These are phyloP conservation scores for Trypanosoma mega DNA, from an alignment of 208 protist genomes.

Conservation along the genomic window DNA sequence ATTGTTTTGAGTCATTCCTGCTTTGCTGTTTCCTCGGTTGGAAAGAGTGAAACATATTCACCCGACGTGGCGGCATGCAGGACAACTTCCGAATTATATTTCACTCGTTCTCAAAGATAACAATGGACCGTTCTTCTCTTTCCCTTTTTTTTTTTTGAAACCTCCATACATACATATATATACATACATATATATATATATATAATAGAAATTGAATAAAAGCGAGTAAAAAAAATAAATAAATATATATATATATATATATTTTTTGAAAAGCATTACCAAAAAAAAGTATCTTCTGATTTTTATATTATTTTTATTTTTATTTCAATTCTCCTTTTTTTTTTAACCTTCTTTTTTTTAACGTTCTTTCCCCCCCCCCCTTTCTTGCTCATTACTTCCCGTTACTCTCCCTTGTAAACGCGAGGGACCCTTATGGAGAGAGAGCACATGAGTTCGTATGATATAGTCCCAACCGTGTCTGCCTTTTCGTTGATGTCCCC, in stretches of 20 bases:
- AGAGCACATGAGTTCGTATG: conserved; percentile 53
- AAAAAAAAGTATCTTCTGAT: background rate
- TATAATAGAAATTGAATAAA: background rate
- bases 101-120: too few relatives aligned
- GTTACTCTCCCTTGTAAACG: conserved; percentile 37
- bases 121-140: too few relatives aligned
- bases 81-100: too few relatives aligned
- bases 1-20: too few relatives aligned
- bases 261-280: background rate
- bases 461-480: conserved; percentile 35
- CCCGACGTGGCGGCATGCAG: too few relatives aligned
- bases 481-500: conserved; percentile 43
- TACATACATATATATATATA: conserved; percentile 14
- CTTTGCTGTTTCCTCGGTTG: too few relatives aligned
- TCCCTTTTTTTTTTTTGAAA: conserved; percentile 9
- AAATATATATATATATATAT: background rate
- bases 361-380: too few relatives aligned
- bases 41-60: too few relatives aligned
- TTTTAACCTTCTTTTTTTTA: too few relatives aligned
- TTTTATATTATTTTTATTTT: too few relatives aligned
- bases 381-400: too few relatives aligned
- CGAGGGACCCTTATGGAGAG: conserved; percentile 42
- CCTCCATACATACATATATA: conserved; percentile 2
- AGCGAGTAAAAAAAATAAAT: background rate
- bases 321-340: too few relatives aligned